Conservation (phyloP, 108 stramenopile species). For the Cylindrotheca fusiformis region DNA sequence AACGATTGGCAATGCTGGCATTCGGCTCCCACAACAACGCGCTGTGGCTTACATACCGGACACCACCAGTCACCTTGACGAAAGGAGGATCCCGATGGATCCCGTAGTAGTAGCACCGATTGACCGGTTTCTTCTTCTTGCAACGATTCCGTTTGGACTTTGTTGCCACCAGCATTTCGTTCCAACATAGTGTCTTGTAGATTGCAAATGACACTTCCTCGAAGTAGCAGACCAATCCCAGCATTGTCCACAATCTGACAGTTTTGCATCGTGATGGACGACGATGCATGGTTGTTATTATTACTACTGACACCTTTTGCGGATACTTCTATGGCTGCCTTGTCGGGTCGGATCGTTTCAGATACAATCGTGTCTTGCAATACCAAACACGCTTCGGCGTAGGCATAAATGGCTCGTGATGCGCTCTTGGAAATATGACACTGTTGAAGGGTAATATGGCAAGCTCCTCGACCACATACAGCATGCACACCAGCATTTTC, state of each 20-base stretch:
- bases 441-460: background rate
- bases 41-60: constrained; percentile 9
- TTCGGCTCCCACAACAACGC: constrained; percentile 1
- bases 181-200: constrained; percentile 3
- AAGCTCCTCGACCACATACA: constrained; percentile 28
- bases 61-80: constrained; percentile 39
- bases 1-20: constrained; percentile 9
- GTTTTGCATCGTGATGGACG: constrained; percentile 9
- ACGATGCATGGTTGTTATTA: background rate
- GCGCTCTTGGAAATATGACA: constrained; percentile 12
- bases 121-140: background rate
- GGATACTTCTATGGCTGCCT: constrained; percentile 35
- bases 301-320: background rate
- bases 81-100: constrained; percentile 31
- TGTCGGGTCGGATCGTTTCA: constrained; percentile 25
- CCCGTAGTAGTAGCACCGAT: constrained; percentile 9
- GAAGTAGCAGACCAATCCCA: constrained; percentile 26
- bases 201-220: constrained; percentile 17
- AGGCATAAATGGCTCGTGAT: constrained; percentile 32
- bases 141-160: background rate
- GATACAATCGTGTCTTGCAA: constrained; percentile 10
- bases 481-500: constrained; percentile 28
- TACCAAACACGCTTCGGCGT: constrained; percentile 22
- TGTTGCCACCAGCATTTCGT: constrained; percentile 4
- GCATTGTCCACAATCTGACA: constrained; percentile 21